These are phyloP conservation scores for Pyrenochaeta sp. DNA, from an alignment of 2,329 filamentous ascomycete genomes.

Conservation along the genomic window DNA sequence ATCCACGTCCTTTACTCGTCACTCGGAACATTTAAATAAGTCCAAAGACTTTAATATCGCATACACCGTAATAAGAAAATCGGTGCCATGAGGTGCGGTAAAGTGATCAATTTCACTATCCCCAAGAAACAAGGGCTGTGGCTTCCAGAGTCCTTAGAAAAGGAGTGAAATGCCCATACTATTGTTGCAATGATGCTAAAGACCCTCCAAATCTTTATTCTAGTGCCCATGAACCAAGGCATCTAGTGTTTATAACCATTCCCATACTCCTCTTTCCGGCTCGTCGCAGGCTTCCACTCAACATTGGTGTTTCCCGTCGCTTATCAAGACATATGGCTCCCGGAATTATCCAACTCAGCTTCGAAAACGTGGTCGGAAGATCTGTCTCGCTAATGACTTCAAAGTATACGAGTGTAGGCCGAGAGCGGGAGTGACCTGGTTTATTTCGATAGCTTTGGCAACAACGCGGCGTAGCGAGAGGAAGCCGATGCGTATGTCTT, in stretches of 20 bases:
- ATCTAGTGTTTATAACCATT: conserved; percentile 24
- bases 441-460: conserved; percentile 60
- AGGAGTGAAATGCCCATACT: no score
- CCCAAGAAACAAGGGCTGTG: no score
- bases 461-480: conserved; percentile 64
- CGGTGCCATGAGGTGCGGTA: no score
- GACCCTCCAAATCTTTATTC: no score
- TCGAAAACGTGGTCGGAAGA: conserved; percentile 73
- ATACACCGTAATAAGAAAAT: no score
- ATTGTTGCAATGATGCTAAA: no score
- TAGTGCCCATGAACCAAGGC: no score
- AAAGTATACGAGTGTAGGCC: conserved; percentile 70
- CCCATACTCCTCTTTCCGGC: conserved; percentile 29
- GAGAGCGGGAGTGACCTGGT: conserved; percentile 68
- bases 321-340: conserved; percentile 71
- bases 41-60: no score
- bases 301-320: conserved; percentile 69
- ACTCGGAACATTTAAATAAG: no score
- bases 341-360: conserved; percentile 75
- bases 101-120: no score
- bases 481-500: conserved; percentile 62
- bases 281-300: conserved; percentile 63
- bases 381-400: conserved; percentile 68
- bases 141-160: no score
- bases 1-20: no score